Conservation (phyloP, 1,284 basidiomycete species). For the Tilletiaria anomala region DNA sequence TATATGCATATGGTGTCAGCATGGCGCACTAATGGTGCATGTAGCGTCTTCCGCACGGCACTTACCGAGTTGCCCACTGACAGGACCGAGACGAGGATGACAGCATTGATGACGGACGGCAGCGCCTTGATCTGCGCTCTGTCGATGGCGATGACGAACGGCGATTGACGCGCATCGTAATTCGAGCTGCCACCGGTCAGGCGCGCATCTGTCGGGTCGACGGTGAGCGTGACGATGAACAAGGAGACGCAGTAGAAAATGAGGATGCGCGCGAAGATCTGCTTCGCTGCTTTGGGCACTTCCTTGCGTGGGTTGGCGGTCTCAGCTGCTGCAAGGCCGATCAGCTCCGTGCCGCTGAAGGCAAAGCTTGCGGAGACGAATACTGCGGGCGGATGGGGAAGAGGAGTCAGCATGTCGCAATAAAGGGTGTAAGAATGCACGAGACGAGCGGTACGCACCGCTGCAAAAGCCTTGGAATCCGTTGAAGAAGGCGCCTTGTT, state of each 20-base stretch:
- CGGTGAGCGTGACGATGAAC: conserved; percentile 21
- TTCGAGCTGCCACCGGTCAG: conserved; percentile 13
- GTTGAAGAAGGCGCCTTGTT: conserved; percentile 31
- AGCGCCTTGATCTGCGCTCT: conserved; percentile 43
- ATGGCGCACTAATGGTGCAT: too few species aligned
- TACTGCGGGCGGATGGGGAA: conserved; percentile 5
- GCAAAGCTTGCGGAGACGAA: conserved; percentile 33
- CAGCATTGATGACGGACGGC: conserved; percentile 44
- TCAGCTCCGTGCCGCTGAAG: conserved; percentile 42
- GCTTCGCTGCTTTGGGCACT: background rate
- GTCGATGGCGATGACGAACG: conserved; percentile 16
- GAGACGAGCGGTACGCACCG: background rate
- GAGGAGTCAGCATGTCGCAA: background rate
- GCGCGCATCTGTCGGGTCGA: conserved; percentile 8
- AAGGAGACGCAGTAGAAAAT: conserved; percentile 10
- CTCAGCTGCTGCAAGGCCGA: conserved; percentile 56
- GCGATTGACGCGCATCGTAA: conserved; percentile 12
- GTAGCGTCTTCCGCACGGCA: too few species aligned
- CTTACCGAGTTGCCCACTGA: conserved; percentile 41
- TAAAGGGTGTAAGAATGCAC: background rate
- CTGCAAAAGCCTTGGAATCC: conserved; percentile 36
- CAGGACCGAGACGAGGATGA: conserved; percentile 41
- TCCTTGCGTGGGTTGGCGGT: conserved; percentile 44
- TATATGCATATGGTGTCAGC: too few species aligned
- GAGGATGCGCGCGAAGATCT: background rate